Evolutionary conservation across 208 protist genomes (phyloP).

Genomic region (Acanthamoeba royreba): DNA sequence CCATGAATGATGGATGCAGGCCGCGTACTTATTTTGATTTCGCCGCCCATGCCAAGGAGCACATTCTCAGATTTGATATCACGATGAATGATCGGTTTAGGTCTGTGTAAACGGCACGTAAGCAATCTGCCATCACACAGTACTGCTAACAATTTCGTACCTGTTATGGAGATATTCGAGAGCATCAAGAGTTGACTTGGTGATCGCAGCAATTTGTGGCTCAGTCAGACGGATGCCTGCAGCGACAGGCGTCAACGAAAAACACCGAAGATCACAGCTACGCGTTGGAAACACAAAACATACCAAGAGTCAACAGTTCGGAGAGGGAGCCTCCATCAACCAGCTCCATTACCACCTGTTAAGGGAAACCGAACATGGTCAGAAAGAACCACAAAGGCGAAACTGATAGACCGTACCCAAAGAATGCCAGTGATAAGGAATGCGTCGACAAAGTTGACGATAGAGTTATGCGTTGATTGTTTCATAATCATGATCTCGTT

Average conservation of each 20-base stretch:
- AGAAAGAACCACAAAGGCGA: background rate
- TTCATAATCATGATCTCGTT: slow-evolving; percentile 49
- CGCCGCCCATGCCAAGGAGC: background rate
- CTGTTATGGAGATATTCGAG: slow-evolving; percentile 17
- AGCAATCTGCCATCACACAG: background rate
- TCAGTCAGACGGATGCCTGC: background rate
- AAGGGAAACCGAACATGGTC: background rate
- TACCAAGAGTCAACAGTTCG: slow-evolving; percentile 9
- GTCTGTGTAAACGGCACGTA: background rate
- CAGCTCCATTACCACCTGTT: slow-evolving; percentile 39
- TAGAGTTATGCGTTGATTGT: background rate
- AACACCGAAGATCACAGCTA: background rate
- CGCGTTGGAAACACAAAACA: background rate
- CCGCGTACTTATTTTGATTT: slow-evolving; percentile 41
- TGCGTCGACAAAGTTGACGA: slow-evolving; percentile 26
- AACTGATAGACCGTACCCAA: background rate
- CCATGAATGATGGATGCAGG: background rate
- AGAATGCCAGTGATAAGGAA: background rate
- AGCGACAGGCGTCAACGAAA: background rate
- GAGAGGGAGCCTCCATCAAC: slow-evolving; percentile 26
- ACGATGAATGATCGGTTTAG: slow-evolving; percentile 22
- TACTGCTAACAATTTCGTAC: background rate
- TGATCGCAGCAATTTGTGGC: slow-evolving; percentile 33
- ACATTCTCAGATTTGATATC: slow-evolving; percentile 47
- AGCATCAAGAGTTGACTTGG: background rate